These are phyloP conservation scores for Talaromyces sp. DNA, from an alignment of 2,329 filamentous ascomycete genomes.

Conservation along the genomic window DNA sequence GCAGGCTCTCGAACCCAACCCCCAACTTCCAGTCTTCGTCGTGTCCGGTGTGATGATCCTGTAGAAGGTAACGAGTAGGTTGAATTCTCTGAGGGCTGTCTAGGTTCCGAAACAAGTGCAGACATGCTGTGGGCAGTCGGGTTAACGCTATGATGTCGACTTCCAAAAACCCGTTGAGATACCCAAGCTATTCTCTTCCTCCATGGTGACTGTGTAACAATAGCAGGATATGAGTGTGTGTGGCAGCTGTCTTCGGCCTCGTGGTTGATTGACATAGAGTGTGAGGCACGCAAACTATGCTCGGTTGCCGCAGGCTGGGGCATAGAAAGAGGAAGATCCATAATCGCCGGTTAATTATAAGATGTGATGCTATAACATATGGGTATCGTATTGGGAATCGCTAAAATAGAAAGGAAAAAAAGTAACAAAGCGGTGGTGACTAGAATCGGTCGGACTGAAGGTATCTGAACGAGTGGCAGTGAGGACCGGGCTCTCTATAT, in stretches of 20 bases:
- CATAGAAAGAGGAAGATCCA: neutral
- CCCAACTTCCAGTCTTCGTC: conserved; percentile 6
- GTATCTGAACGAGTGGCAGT: neutral
- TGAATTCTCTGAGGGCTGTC: neutral
- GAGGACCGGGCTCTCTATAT: neutral
- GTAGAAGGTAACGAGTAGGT: neutral
- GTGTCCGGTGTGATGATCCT: neutral
- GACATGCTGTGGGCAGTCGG: neutral
- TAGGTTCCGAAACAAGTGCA: neutral
- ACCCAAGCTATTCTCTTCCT: conserved; percentile 1
- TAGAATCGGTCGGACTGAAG: neutral
- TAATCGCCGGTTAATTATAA: neutral
- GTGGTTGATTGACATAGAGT: neutral
- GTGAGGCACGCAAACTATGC: neutral
- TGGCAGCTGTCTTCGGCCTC: neutral
- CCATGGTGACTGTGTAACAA: conserved; percentile 1
- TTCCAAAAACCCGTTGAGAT: neutral
- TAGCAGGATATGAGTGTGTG: neutral
- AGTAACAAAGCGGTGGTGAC: neutral
- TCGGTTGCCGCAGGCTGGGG: neutral
- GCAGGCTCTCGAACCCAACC: conserved; percentile 9
- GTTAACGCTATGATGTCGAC: neutral
- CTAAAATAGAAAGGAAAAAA: neutral
- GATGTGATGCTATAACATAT: neutral
- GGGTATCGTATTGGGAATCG: neutral